Evolutionary conservation across 345 rosid species (phyloP).

Genomic region (Cardamine resedifolia): DNA sequence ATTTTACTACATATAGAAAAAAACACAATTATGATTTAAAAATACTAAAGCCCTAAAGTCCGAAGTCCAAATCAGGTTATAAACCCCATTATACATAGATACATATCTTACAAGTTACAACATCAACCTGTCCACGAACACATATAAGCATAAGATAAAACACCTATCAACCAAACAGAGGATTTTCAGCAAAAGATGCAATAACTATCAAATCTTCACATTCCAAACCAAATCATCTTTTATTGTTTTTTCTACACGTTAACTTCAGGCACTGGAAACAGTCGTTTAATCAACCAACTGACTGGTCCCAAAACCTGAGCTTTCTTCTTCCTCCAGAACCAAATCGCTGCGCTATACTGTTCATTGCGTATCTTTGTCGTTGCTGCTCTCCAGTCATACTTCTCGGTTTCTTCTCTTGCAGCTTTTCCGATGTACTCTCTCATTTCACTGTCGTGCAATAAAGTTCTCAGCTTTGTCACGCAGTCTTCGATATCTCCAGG

Average conservation of each 20-base stretch:
- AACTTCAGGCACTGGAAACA: constrained; percentile 67
- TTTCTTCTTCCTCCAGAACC: constrained; percentile 95
- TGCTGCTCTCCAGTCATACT: constrained; percentile 97
- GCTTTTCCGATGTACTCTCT: constrained; percentile 81
- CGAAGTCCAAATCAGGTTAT: constrained; percentile 10
- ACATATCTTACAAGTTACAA: constrained; percentile 15
- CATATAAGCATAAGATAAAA: constrained; percentile 25
- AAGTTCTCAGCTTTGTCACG: constrained; percentile 58
- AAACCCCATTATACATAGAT: neutral
- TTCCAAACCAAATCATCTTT: constrained; percentile 4
- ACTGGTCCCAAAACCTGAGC: constrained; percentile 71
- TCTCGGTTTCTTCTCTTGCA: constrained; percentile 81
- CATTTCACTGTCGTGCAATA: constrained; percentile 51
- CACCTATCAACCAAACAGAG: constrained; percentile 13
- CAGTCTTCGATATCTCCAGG: constrained; percentile 94
- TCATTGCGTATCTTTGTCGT: constrained; percentile 83
- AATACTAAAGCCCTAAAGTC: constrained; percentile 9
- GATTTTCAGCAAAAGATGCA: neutral
- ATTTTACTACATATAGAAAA: neutral
- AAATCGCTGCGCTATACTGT: constrained; percentile 89
- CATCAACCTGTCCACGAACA: constrained; percentile 11
- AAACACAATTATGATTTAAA: constrained; percentile 8
- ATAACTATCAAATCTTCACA: constrained; percentile 8
- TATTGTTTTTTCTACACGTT: constrained; percentile 23
- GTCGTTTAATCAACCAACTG: constrained; percentile 62